Evolutionary conservation across 148 eudicot species (phyloP), one percentile per base, ranked within the genome.

Genomic region (Linanthus parryae): DNA sequence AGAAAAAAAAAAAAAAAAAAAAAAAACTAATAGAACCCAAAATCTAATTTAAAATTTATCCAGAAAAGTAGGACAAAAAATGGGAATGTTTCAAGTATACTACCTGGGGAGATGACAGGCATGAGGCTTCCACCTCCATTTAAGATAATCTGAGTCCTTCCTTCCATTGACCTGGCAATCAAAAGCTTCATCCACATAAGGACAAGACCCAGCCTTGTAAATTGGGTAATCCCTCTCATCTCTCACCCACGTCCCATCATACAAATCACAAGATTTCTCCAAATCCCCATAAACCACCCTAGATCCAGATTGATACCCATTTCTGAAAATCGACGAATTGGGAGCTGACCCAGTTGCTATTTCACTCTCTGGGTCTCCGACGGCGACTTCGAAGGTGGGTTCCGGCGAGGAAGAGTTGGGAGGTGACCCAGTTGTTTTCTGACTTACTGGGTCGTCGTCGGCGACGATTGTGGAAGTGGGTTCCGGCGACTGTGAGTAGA

Each of bases 121-220:
- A 66, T 81, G 52, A 54, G 98, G 96, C 69, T 91, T 77, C 98
- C 98, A 91, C 10, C 85, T 61, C 98, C 98, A 83, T 27, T 84
- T 81, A 54, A 81, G 52, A 66, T 85, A 90, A 30, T 68, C 78
- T 17, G 63, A 74, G 65, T 90, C 97, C 11, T 59, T 62, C 55
- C 97, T 83, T 48, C 97, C 97, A 76, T 90, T 85, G 35, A 27
- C 68, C 54, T 86, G 94, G 58, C 98, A 91, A 69, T 83, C 83
- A 66, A 74, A 91, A 47, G 75, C 98, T 46, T 81, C 95, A 61
- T 91, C 98, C 38, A 91, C 90, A 64, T 70, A 91, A 3, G 98
- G 90, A 54, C 98, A 91, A 38, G 81, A 65, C 54, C 95, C 94
- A 4, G 94, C 78, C 44, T 56, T 23, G 59, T 91, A 91, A 37